Conservation (phyloP, 768 basidiomycete species). For the Boletus sp. region DNA sequence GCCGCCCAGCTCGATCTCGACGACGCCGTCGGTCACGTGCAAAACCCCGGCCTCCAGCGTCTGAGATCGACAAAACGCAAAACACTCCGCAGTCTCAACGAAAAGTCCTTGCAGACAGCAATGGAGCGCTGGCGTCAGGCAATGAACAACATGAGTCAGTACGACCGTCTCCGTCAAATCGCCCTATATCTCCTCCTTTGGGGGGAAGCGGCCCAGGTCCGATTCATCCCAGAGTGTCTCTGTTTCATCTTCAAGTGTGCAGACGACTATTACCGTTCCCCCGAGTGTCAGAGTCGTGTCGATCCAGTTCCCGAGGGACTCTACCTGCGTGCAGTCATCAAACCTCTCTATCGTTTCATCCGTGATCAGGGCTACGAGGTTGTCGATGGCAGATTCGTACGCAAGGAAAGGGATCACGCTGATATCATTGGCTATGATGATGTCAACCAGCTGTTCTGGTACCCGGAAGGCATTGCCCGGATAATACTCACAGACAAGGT, state of each 20-base stretch:
- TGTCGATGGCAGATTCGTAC: conserved; percentile 90
- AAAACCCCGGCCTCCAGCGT: conserved; percentile 86
- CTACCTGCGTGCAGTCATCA: conserved; percentile 87
- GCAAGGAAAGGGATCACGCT: conserved; percentile 90
- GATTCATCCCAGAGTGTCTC: conserved; percentile 93
- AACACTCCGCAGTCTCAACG: conserved; percentile 51
- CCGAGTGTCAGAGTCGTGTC: conserved; percentile 92
- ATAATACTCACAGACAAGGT: conserved; percentile 91
- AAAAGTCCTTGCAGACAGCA: conserved; percentile 74
- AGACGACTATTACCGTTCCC: conserved; percentile 97
- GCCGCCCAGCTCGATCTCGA: conserved; percentile 98
- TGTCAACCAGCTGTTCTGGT: conserved; percentile 99
- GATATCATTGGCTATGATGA: conserved; percentile 98
- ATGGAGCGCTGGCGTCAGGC: conserved; percentile 93
- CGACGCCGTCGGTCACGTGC: conserved; percentile 88
- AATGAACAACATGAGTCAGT: conserved; percentile 98
- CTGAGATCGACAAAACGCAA: conserved; percentile 70
- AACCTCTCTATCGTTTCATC: conserved; percentile 94
- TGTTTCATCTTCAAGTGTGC: conserved; percentile 99
- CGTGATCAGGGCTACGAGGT: conserved; percentile 98
- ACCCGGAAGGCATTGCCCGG: conserved; percentile 94
- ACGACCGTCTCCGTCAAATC: conserved; percentile 94
- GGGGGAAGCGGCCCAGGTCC: conserved; percentile 98
- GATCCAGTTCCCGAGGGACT: conserved; percentile 94
- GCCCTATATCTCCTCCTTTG: conserved; percentile 94